phyloP scores from a whole-genome alignment of 805 yeast genomes.

The Myxozyma kluyveri region DNA sequence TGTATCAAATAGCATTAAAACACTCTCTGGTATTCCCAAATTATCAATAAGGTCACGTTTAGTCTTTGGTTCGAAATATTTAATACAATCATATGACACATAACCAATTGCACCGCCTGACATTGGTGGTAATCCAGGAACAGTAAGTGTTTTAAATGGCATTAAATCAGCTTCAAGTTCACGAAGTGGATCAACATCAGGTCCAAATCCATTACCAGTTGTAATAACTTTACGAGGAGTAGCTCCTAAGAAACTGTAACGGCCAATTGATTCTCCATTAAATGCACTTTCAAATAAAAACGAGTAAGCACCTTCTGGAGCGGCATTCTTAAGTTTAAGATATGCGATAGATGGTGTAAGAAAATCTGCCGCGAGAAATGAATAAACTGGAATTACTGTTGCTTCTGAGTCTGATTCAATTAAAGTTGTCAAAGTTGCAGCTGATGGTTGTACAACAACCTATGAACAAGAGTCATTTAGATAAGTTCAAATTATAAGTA shows the following conservation, averaged over 20 bases:
- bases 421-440: slow-evolving; percentile 15
- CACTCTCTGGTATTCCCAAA: slow-evolving; percentile 84
- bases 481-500: background rate
- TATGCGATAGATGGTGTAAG: slow-evolving; percentile 90
- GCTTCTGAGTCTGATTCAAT: slow-evolving; percentile 15
- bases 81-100: slow-evolving; percentile 92
- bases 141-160: slow-evolving; percentile 61
- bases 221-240: slow-evolving; percentile 76
- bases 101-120: slow-evolving; percentile 98
- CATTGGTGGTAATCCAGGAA: slow-evolving; percentile 78
- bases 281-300: slow-evolving; percentile 86
- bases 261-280: slow-evolving; percentile 82
- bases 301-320: slow-evolving; percentile 54
- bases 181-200: slow-evolving; percentile 75
- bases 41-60: slow-evolving; percentile 71
- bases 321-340: slow-evolving; percentile 71
- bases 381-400: slow-evolving; percentile 78
- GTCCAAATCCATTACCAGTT: slow-evolving; percentile 68
- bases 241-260: slow-evolving; percentile 89
- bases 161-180: slow-evolving; percentile 72
- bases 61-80: slow-evolving; percentile 93
- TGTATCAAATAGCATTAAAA: slow-evolving; percentile 85
- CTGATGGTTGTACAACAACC: slow-evolving; percentile 23
- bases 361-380: slow-evolving; percentile 69
- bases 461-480: background rate